These are phyloP conservation scores for Lathyrus oleraceus DNA, from an alignment of 306 rosid genomes.

Conservation along the genomic window DNA sequence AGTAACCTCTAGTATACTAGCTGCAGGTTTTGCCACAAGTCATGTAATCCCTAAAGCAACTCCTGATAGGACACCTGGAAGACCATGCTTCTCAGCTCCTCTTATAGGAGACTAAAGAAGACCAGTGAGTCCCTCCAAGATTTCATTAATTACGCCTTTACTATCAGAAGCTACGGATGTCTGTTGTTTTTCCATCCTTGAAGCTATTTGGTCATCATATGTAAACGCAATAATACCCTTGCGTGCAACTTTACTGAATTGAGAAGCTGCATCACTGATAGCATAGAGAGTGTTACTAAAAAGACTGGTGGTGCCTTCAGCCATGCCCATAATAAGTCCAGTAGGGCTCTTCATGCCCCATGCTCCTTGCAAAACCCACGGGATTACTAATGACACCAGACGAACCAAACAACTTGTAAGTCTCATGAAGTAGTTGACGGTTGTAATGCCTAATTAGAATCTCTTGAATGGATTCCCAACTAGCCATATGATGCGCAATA, in stretches of 20 bases:
- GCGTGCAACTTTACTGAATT: conserved; percentile 96
- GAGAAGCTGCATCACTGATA: conserved; percentile 91
- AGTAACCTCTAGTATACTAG: conserved; percentile 95
- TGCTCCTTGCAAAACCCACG: conserved; percentile 91
- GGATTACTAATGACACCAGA: conserved; percentile 99
- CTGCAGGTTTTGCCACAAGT: conserved; percentile 93
- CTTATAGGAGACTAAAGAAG: conserved; percentile 91
- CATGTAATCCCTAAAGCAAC: conserved; percentile 88
- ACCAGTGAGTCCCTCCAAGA: conserved; percentile 94
- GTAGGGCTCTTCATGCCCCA: conserved; percentile 91
- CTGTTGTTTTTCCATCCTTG: conserved; percentile 70
- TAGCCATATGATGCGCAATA: conserved; percentile 90
- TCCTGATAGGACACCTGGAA: conserved; percentile 94
- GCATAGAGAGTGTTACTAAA: conserved; percentile 90
- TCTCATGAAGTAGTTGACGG: conserved; percentile 92
- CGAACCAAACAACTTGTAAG: conserved; percentile 92
- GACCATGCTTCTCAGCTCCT: conserved; percentile 99
- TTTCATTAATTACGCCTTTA: conserved; percentile 83
- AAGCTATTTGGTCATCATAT: conserved; percentile 80
- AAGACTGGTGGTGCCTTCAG: conserved; percentile 94
- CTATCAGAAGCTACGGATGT: conserved; percentile 59
- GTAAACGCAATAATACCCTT: conserved; percentile 99
- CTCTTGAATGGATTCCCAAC: conserved; percentile 83
- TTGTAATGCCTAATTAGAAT: conserved; percentile 79
- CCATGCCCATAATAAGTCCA: conserved; percentile 88